A percentile compares a stretch with the other conserved stretches of the same genome.
Evolutionary conservation across 2,329 filamentous ascomycete genomes (phyloP).

Genomic region (Trichoderma lentiforme): DNA sequence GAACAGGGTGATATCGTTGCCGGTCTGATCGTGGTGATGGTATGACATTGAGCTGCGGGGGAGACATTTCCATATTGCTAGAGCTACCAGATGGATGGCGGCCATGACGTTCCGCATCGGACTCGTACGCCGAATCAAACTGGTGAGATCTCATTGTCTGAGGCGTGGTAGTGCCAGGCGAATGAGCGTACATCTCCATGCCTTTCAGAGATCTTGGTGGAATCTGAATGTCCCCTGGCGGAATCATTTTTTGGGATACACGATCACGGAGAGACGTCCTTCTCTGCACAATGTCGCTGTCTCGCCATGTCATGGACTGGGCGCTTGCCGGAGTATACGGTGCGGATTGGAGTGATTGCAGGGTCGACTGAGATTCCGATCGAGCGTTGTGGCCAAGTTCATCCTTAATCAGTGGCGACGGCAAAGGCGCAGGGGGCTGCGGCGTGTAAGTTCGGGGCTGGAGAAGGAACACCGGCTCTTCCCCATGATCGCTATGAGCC

Average conservation of each 20-base stretch:
- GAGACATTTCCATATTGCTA: slow-evolving; percentile 27
- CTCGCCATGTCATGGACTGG: slow-evolving; percentile 2
- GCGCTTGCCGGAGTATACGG: not conserved
- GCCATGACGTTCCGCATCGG: slow-evolving; percentile 43
- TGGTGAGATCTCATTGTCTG: slow-evolving; percentile 30
- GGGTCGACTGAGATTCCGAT: slow-evolving; percentile 23
- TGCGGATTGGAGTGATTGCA: slow-evolving; percentile 18
- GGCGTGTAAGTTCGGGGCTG: slow-evolving; percentile 59
- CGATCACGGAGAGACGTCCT: slow-evolving; percentile 51
- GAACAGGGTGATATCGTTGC: slow-evolving; percentile 57
- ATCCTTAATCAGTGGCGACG: slow-evolving; percentile 42
- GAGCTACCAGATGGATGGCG: slow-evolving; percentile 35
- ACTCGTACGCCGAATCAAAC: slow-evolving; percentile 48
- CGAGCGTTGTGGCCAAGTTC: not conserved
- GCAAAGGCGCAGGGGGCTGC: slow-evolving; percentile 41
- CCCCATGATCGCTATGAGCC: slow-evolving; percentile 20
- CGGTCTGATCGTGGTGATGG: slow-evolving; percentile 37
- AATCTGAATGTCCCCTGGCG: slow-evolving; percentile 53
- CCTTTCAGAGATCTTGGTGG: slow-evolving; percentile 35
- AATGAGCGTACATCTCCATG: slow-evolving; percentile 24
- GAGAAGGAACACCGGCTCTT: slow-evolving; percentile 47
- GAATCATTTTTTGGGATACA: slow-evolving; percentile 50
- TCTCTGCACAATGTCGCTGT: slow-evolving; percentile 17
- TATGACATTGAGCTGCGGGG: slow-evolving; percentile 26
- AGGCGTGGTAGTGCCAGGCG: slow-evolving; percentile 32